Base-by-base conservation (phyloP, 1,284 basidiomycete species). In the Puccinia sorghi region DNA sequence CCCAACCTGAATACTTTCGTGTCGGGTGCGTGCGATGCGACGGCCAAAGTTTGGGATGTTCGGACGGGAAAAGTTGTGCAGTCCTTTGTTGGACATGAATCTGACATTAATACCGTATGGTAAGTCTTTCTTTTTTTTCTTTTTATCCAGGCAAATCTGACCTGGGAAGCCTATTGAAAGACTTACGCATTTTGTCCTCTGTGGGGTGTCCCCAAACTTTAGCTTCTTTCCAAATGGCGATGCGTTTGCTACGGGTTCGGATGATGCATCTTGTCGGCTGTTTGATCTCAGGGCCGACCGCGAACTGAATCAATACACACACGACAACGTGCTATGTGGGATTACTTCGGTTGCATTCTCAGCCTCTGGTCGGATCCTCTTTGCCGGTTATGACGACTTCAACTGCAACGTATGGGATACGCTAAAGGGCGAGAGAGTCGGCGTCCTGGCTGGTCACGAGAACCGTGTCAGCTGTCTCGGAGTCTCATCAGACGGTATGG, bases 321-420 rank as follows among this genome's bases (percentile, higher is more conserved):
- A 98, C 85, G 95, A 98, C 86, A 97, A 98, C 86, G 97, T 98
- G 81, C 89, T 98, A 22, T 98, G 96, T 84, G 95, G 96, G 81
- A 97, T 99, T 86, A 99, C 97, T 13, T 97, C 94, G 3, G 95
- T 99, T 82, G 95, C 93, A 17, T 99, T 99, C 88, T 97, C 94
- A 1, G 92, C 93, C 82, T 97, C 94, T 17, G 96, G 96, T 66
- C 92, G 97, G 80, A 92, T 99, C 82, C 89, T 99, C 66, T 98
- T 99, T 83, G 96, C 95, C 81, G 97, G 96, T 57, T 99, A 98
- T 85, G 97, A 99, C 85, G 96, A 99, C 85, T 97, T 96, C 92
- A 98, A 96, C 82, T 94, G 93, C 88, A 98, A 98, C 84, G 96
- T 98, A 66, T 99, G 96, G 96, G 96, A 99, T 84, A 97, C 95